Percentiles rank a stretch among this genome's conserved stretches.
phyloP scores from a whole-genome alignment of 441 rosid species.

The Theobroma grandiflorum region DNA sequence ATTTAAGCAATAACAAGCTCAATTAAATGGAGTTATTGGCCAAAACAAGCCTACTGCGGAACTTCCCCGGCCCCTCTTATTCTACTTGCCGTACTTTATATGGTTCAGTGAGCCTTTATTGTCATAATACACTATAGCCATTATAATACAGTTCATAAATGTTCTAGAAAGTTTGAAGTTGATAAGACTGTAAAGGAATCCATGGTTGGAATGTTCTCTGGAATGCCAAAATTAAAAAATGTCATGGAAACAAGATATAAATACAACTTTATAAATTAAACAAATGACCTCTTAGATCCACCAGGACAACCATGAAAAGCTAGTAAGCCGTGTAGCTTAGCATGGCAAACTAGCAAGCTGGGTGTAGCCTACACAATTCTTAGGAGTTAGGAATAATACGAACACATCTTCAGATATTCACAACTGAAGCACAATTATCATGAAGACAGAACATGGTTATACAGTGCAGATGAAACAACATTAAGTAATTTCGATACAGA shows the following conservation, averaged over 20 bases:
- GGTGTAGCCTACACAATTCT: not conserved
- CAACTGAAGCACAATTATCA: conserved; percentile 2
- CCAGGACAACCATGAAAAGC: conserved; percentile 6
- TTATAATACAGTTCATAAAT: not conserved
- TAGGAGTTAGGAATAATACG: not conserved
- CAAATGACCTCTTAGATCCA: not conserved
- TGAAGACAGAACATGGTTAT: conserved; percentile 7
- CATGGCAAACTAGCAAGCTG: not conserved
- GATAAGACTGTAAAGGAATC: not conserved
- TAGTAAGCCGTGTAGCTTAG: not conserved
- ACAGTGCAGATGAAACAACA: conserved; percentile 8
- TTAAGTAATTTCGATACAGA: not conserved
- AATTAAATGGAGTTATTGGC: not conserved
- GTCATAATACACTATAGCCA: not conserved
- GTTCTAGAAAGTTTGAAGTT: not conserved
- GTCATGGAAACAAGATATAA: not conserved
- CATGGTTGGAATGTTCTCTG: not conserved
- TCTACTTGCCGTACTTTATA: not conserved
- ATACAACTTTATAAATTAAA: not conserved
- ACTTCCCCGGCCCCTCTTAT: not conserved
- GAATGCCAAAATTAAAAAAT: not conserved
- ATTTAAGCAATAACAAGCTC: not conserved
- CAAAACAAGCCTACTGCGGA: not conserved
- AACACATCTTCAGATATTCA: conserved; percentile 9
- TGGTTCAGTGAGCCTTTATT: not conserved